These are phyloP conservation scores for Neurospora tetraspora DNA, from an alignment of 495 filamentous ascomycete genomes.

Conservation along the genomic window DNA sequence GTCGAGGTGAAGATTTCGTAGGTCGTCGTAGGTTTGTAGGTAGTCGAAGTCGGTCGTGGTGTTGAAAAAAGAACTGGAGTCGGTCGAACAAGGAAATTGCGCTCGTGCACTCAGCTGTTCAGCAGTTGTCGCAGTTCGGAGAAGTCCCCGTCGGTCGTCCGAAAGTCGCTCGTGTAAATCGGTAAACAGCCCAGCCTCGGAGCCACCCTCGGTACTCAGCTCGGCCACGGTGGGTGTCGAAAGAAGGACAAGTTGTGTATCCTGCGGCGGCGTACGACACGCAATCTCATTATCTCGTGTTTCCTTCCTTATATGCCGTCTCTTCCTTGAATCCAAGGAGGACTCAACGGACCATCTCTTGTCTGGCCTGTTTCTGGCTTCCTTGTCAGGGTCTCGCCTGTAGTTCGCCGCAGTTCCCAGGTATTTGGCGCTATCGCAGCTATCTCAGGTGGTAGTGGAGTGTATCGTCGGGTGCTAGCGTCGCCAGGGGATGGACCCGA, in stretches of 20 bases:
- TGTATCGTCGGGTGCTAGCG: not conserved
- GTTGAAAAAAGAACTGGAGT: not conserved
- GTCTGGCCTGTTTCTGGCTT: not conserved
- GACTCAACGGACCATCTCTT: not conserved
- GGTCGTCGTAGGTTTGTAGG: not conserved
- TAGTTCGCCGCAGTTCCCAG: not conserved
- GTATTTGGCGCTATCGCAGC: not conserved
- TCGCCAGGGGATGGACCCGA: not conserved
- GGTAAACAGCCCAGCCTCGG: not conserved
- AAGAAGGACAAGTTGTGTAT: conserved; percentile 5
- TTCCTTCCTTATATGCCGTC: not conserved
- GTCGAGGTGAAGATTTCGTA: not conserved
- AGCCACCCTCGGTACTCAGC: not conserved
- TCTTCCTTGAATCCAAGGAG: not conserved
- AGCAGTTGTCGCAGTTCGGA: not conserved
- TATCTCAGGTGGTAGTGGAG: not conserved
- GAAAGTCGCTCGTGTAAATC: not conserved
- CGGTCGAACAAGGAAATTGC: not conserved
- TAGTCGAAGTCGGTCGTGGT: not conserved
- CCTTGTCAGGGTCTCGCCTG: not conserved
- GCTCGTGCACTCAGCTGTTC: not conserved
- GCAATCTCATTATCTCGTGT: conserved; percentile 21
- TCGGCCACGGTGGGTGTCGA: conserved; percentile 16
- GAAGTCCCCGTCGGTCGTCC: not conserved
- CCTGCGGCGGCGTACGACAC: not conserved